Evolutionary conservation across 2,329 filamentous ascomycete species (phyloP), one percentile per base, ranked within the genome.

Genomic region (Colletotrichum tamarilloi): DNA sequence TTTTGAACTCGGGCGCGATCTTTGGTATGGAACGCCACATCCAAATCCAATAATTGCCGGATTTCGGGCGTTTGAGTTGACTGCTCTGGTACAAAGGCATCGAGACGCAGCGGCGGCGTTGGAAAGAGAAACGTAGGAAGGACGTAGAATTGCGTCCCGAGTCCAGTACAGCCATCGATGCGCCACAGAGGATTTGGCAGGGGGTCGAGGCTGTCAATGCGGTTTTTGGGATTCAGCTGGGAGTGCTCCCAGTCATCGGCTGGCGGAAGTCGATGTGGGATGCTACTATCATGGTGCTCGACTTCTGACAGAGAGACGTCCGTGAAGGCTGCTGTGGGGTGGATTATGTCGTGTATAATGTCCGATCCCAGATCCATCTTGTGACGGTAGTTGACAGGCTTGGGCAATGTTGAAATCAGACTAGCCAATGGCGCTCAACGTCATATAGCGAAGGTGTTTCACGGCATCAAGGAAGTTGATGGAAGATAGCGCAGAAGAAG

Each of bases 151-250:
- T 91, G 89, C 12, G 87, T 90, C 5, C 89, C 90, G 67, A 89
- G 83, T 22, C 85, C 87, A 26, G 87, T 87, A 76, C 86, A 89
- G 62, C 90, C 89, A 75, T 92, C 89, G 60, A 92, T 86, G 42
- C 87, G 85, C 89, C 90, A 92, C 8, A 88, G 79, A 2, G 88
- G 85, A 0, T 80, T 76, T 16, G 76, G 62, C 2, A 85, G 84
- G 8, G 82, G 79, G 3, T 83, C 84, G 19, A 92, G 85, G 74
- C 88, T 90, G 77, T 91, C 85, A 77, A 91, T 87, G 72, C 89
- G 85, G 76, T 91, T 91, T 78, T 89, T 90, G 8, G 89, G 90
- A 74, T 92, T 92, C 55, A 91, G 82, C 53, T 83, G 80, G 5
- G 89, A 91, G 3, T 78, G 73, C 14, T 80, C 78, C 89, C 89